Evolutionary conservation across 495 filamentous ascomycete genomes (phyloP).

Genomic region (Parmelia sp.): DNA sequence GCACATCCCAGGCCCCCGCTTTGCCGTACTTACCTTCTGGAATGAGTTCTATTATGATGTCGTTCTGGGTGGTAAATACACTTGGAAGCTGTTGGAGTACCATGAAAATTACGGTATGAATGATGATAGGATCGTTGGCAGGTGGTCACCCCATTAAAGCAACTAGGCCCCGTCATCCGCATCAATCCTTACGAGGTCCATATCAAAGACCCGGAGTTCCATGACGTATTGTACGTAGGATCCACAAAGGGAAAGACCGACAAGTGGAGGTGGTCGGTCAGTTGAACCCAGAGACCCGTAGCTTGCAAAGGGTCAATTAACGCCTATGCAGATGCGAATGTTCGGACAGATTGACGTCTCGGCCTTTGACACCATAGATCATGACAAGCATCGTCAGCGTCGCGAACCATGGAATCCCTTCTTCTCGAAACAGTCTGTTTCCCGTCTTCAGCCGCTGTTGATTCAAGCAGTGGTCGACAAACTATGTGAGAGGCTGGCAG

Average conservation of each 20-base stretch:
- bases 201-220: slow-evolving; percentile 22
- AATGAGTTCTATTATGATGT: slow-evolving; percentile 34
- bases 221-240: slow-evolving; percentile 34
- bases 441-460: slow-evolving; percentile 27
- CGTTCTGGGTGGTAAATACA: slow-evolving; percentile 21
- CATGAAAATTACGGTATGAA: slow-evolving; percentile 21
- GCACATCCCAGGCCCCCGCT: slow-evolving; percentile 31
- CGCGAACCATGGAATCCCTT: slow-evolving; percentile 32
- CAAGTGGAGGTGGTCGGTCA: slow-evolving; percentile 33
- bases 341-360: slow-evolving; percentile 18
- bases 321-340: slow-evolving; percentile 16
- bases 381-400: slow-evolving; percentile 32
- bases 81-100: slow-evolving; percentile 25
- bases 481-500: slow-evolving; percentile 24
- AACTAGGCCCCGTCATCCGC: slow-evolving; percentile 22
- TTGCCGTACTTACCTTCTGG: slow-evolving; percentile 32
- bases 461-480: slow-evolving; percentile 25
- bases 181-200: slow-evolving; percentile 26
- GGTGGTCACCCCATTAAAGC: neutral
- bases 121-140: neutral
- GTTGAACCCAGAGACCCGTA: slow-evolving; percentile 8
- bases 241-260: slow-evolving; percentile 30
- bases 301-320: slow-evolving; percentile 7
- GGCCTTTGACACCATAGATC: slow-evolving; percentile 27
- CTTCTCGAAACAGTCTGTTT: slow-evolving; percentile 30